Percentiles rank a stretch among this genome's conserved stretches.
Evolutionary conservation across 306 rosid genomes (phyloP).

Genomic region (Hylodesmum podocarpum): DNA sequence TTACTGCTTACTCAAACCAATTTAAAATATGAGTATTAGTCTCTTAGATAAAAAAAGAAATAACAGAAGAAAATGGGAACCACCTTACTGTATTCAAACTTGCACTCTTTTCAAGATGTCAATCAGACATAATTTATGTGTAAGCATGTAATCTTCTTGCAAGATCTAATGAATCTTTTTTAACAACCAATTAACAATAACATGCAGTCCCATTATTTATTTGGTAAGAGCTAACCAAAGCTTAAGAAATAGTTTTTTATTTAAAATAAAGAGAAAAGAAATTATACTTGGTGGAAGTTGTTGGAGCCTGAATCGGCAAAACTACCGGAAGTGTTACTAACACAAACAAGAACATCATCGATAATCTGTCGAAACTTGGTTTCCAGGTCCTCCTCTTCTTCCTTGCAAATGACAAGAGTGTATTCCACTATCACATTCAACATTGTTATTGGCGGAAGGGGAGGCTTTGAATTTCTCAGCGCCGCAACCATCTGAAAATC

Average conservation of each 20-base stretch:
- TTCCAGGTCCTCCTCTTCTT: constrained; percentile 93
- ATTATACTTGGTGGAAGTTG: constrained; percentile 86
- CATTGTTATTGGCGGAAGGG: constrained; percentile 38
- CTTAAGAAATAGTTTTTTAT: background rate
- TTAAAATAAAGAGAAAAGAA: background rate
- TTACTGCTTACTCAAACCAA: background rate
- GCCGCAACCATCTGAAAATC: constrained; percentile 57
- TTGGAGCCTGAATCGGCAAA: constrained; percentile 98
- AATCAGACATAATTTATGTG: constrained; percentile 50
- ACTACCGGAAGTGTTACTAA: constrained; percentile 93
- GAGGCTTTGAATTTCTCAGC: constrained; percentile 52
- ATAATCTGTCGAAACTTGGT: constrained; percentile 87
- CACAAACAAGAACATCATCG: constrained; percentile 96
- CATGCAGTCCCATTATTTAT: too few relatives aligned
- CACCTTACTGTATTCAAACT: constrained; percentile 83
- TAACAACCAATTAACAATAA: too few relatives aligned
- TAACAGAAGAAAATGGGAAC: constrained; percentile 1
- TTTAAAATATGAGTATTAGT: background rate
- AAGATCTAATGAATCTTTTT: constrained; percentile 57
- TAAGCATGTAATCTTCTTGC: constrained; percentile 89
- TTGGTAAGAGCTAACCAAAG: background rate
- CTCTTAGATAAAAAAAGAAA: constrained; percentile 11
- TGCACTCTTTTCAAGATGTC: constrained; percentile 45
- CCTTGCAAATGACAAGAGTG: constrained; percentile 59
- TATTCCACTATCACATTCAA: constrained; percentile 82